A percentile compares a stretch with the other conserved stretches of the same genome.
These are phyloP conservation scores for Solanum hybrid DNA, from an alignment of 305 asterid genomes.

Conservation along the genomic window DNA sequence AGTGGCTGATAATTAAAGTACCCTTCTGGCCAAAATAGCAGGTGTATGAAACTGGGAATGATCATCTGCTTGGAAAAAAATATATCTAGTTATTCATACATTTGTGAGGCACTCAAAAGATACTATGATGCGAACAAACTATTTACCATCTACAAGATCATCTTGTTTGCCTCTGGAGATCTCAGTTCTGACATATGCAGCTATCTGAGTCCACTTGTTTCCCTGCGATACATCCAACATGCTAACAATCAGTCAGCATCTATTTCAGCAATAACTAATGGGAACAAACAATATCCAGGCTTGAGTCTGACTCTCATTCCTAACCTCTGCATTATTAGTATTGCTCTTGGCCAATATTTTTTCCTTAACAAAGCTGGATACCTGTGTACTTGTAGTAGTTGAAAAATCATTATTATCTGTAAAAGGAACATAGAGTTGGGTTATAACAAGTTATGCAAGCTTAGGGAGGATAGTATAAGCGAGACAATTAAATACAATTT, in stretches of 20 bases:
- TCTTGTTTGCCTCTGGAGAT: constrained; percentile 35
- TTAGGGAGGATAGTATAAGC: not conserved
- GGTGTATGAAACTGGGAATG: constrained; percentile 44
- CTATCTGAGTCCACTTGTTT: constrained; percentile 27
- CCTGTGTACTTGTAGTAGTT: constrained; percentile 37
- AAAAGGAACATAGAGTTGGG: not conserved
- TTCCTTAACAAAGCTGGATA: constrained; percentile 30
- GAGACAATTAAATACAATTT: not conserved
- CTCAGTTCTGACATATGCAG: constrained; percentile 29
- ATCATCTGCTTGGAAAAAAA: constrained; percentile 39
- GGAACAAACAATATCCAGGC: not conserved
- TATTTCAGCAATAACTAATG: not conserved
- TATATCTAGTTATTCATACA: not conserved
- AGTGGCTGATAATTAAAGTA: constrained; percentile 16
- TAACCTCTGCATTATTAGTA: constrained; percentile 43
- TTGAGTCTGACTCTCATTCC: constrained; percentile 10
- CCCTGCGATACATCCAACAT: constrained; percentile 12
- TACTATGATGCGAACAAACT: not conserved
- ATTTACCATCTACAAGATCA: constrained; percentile 40
- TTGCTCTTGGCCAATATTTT: constrained; percentile 24
- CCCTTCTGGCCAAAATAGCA: constrained; percentile 64
- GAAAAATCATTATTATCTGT: constrained; percentile 49
- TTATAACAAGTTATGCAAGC: not conserved
- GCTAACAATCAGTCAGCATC: constrained; percentile 29
- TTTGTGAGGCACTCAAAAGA: constrained; percentile 3